Percentiles rank a stretch among this genome's conserved stretches.
Evolutionary conservation across 257 asterid genomes (phyloP).

Genomic region (Rauvolfia tetraphylla): DNA sequence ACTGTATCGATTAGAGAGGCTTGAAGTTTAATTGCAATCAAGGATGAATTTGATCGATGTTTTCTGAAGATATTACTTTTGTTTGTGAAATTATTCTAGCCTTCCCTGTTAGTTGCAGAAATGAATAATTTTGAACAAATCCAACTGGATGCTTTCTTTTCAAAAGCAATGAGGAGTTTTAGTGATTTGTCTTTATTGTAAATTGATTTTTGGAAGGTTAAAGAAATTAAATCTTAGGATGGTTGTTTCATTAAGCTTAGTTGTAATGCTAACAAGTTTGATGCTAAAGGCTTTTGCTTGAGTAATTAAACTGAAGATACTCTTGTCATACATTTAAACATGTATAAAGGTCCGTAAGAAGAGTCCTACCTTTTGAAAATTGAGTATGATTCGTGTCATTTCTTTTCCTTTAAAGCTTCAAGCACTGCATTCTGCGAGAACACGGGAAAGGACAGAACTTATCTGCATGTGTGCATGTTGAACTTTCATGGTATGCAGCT

Average conservation of each 20-base stretch:
- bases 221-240: not conserved
- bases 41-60: not conserved
- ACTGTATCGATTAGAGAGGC: too few species aligned
- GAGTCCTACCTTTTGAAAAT: not conserved
- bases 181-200: not conserved
- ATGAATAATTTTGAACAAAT: not conserved
- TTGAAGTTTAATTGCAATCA: too few species aligned
- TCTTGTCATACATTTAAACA: not conserved
- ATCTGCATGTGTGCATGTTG: not conserved
- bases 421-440: not conserved
- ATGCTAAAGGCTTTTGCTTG: not conserved
- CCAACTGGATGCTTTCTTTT: not conserved
- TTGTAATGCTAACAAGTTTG: not conserved
- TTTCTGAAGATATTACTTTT: not conserved
- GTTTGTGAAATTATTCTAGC: not conserved
- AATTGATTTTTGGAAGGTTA: not conserved
- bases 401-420: not conserved
- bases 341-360: not conserved
- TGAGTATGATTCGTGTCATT: not conserved
- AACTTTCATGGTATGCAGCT: not conserved
- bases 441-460: not conserved
- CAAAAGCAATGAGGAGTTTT: not conserved
- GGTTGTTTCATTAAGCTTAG: not conserved
- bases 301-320: not conserved
- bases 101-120: not conserved